Evolutionary conservation across 129 eudicot species (phyloP), one percentile per base, ranked within the genome.

Genomic region (Lonicera japonica): DNA sequence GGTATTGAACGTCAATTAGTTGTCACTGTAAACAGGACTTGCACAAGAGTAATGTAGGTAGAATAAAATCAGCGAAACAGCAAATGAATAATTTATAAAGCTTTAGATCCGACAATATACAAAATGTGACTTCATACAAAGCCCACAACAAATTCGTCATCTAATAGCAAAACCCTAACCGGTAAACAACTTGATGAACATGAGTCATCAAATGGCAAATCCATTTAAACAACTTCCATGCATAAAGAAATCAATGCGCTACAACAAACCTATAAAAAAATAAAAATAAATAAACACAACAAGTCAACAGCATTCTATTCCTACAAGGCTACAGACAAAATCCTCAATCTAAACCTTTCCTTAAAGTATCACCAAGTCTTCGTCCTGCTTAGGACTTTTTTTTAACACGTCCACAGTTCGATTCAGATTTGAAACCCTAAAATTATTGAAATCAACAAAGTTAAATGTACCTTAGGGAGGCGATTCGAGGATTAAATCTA

Each of bases 401-500:
- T 15, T 16, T 11, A 4, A 11, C 19, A 50, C 9, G 16, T 50
- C 55, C 3, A n/a, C 36, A 29, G 4, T 29, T 29, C 36, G 2
- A 29, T 29, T 29, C 36, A 29, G 36, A 29, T 29, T 50, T 5
- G 18, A 56, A 56, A 23, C 61, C 61, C 40, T 23, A 56, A 56
- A 56, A 11, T 55, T 18, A 25, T 12, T 2, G 21, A 59, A 17
- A 15, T 50, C 8, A 17, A 1, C 45, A 61, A 13, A 41, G 54
- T 8, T 15, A 39, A n/a, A 21, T 9, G 50, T 19, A 53, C 71
- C 71, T 43, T 36, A 66, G 21, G 54, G 23, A 36, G 70, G 14
- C 62, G 62, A 5, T 21, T 21, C 0, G 51, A 53, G 11, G 14
- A 25, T 18, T 3, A 10, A 20, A 14, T 19, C n/a, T n/a, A 11